Conservation (phyloP, 345 rosid genomes). For the Hibiscus trionum region DNA sequence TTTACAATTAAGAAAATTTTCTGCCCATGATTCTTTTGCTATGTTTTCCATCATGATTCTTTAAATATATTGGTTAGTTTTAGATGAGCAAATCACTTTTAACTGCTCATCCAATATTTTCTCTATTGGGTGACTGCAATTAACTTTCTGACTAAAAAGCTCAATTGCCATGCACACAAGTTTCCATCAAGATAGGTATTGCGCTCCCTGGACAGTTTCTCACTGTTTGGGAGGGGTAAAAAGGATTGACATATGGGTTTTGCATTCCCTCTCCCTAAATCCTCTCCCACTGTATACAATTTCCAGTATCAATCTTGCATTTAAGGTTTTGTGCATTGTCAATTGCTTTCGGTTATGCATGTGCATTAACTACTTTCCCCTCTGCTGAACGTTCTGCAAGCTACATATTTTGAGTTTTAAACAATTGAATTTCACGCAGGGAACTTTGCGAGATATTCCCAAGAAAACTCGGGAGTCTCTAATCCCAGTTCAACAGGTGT, state of each 20-base stretch:
- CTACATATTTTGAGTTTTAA: neutral
- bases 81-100: neutral
- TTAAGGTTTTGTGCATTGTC: neutral
- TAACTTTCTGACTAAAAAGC: neutral
- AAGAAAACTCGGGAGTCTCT: slow-evolving; percentile 47
- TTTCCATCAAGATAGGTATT: neutral
- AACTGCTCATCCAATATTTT: neutral
- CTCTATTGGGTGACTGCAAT: neutral
- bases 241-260: neutral
- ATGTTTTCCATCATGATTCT: neutral
- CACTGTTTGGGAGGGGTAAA: neutral
- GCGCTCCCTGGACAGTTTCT: neutral
- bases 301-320: neutral
- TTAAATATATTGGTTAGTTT: neutral
- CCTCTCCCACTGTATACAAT: neutral
- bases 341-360: neutral
- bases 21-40: neutral
- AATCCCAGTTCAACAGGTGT: slow-evolving; percentile 43
- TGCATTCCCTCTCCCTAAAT: neutral
- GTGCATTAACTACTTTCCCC: neutral
- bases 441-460: slow-evolving; percentile 56
- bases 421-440: slow-evolving; percentile 32
- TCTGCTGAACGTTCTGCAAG: neutral
- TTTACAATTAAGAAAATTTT: slow-evolving; percentile 1
- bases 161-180: neutral